Base-by-base conservation (phyloP, 148 eudicot species). In the Rhododendron griersonianum region DNA sequence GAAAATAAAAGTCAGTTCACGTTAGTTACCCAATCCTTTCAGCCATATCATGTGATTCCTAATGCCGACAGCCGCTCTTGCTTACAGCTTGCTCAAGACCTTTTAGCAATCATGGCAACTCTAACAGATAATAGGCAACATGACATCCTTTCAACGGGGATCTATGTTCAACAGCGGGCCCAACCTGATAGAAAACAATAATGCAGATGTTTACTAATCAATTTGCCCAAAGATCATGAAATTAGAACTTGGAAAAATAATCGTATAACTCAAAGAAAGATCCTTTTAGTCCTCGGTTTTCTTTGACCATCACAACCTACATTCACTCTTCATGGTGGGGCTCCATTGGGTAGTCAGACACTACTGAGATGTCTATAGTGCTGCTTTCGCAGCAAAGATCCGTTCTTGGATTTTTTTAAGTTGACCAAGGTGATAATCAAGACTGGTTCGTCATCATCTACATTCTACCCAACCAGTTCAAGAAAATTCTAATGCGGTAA, bases 51-150 rank as follows among this genome's bases (percentile, higher is more conserved):
- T 77, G 81, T 55, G 37, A 48, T 57, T 77, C 81, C 81, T 53
- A 19, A 51, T 50, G 33, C 50, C 50, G 14, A 48, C 86, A 84
- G 80, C 47, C 80, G 35, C 53, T 47, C 67, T 74, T 73, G 86
- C 86, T 84, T 84, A 67, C 47, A 35, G 80, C 77, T 84, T 84
- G 81, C 80, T 84, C 80, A 84, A 84, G 30, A 73, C 67, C 86
- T 84, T 84, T 74, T 84, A 50, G 11, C 85, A 84, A 84, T 84
- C 85, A 83, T 65, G 45, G 79, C 61, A 83, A 83, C 14, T 48
- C 79, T 67, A 83, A 71, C 21, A 71, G 78, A 83, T 83, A 39
- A 48, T 41, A 25, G 79, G 84, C 84, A 57, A 47, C 76, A 74
- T 21, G 57, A 47, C 73, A 18, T 5, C 45, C 44, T 84, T 55